Evolutionary conservation across 1,284 basidiomycete species (phyloP), one percentile per base, ranked within the genome.

Genomic region (Hymenochaete sp.): DNA sequence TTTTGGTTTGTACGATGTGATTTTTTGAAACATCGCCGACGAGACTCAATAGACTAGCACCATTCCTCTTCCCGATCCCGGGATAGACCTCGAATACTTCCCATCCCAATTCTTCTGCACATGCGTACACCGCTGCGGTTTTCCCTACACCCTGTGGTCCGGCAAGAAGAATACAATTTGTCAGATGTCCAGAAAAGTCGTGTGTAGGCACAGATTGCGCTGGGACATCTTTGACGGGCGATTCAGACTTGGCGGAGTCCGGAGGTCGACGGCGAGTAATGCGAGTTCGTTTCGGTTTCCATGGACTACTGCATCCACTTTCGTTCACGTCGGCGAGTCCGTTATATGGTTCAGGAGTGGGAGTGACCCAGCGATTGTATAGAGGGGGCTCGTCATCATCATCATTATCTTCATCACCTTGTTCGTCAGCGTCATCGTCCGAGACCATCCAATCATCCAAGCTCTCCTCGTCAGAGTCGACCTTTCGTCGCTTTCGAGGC

Each of bases 1-100:
- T n/a, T n/a, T n/a, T n/a, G n/a, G n/a, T n/a, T n/a, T n/a, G n/a
- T n/a, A 95, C 81, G 49, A 85, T 72, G 61, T 97, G 93, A 61
- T 97, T 98, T 63, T 79, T 87, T 8, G 89, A 89, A 1, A 97
- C 88, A 53, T 96, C 91, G 8, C 96, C 96, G 18, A 98, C 80
- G 48, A 95, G 74, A 44, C 74, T 70, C 44, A 86, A 77, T 47
- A 99, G 65, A 52, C 81, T 88, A 27, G 80, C 71, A 2, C 86
- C 89, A 36, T 79, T 87, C 18, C 96, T 77, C 57, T 77, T 85
- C 19, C 90, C 90, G 48, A 93, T 82, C 3, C 96, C 96, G n/a
- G 96, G 87, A 63, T 93, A 90, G 7, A 98, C 89, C 62, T 99
- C 96, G 58, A 98, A 97, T 9, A 98, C 81, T 42, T 96, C 89